These are phyloP conservation scores for Globisporangium ultimum DNA, from an alignment of 352 stramenopile genomes.

Conservation along the genomic window DNA sequence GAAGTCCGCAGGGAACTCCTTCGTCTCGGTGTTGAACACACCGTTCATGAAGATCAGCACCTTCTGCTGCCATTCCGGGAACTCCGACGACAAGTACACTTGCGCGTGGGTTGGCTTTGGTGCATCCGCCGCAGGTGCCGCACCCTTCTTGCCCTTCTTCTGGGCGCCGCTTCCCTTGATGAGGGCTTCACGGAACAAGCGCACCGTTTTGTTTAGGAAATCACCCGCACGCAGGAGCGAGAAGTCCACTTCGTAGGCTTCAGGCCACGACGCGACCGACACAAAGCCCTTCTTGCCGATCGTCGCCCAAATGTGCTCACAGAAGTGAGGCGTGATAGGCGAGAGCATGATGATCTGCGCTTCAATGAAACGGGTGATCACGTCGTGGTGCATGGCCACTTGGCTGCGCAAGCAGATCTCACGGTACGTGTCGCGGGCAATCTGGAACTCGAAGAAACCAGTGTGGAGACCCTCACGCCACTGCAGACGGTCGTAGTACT, in stretches of 20 bases:
- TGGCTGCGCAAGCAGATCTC: slow-evolving; percentile 90
- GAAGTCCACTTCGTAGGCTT: slow-evolving; percentile 87
- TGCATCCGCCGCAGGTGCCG: slow-evolving; percentile 51
- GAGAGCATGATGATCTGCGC: slow-evolving; percentile 93
- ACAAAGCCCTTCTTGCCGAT: slow-evolving; percentile 92
- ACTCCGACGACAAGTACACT: slow-evolving; percentile 84
- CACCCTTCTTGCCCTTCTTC: slow-evolving; percentile 92
- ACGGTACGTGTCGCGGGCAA: slow-evolving; percentile 97
- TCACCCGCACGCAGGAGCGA: slow-evolving; percentile 90
- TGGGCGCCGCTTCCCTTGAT: slow-evolving; percentile 55
- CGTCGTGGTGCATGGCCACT: slow-evolving; percentile 89
- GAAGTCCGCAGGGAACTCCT: slow-evolving; percentile 78
- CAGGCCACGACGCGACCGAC: slow-evolving; percentile 87
- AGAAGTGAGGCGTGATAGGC: slow-evolving; percentile 95
- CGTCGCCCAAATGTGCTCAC: slow-evolving; percentile 91
- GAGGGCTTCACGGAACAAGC: slow-evolving; percentile 87
- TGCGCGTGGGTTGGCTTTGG: slow-evolving; percentile 89
- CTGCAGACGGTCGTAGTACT: slow-evolving; percentile 88
- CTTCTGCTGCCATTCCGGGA: slow-evolving; percentile 83
- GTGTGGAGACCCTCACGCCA: slow-evolving; percentile 97
- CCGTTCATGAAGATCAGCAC: slow-evolving; percentile 81
- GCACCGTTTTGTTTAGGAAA: slow-evolving; percentile 91
- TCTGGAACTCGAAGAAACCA: slow-evolving; percentile 99
- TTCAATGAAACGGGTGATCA: slow-evolving; percentile 94
- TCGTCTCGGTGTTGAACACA: slow-evolving; percentile 53